Evolutionary conservation across 2,329 filamentous ascomycete genomes (phyloP), one percentile per base, ranked within the genome.

Genomic region (Pseudocercospora cruenta): DNA sequence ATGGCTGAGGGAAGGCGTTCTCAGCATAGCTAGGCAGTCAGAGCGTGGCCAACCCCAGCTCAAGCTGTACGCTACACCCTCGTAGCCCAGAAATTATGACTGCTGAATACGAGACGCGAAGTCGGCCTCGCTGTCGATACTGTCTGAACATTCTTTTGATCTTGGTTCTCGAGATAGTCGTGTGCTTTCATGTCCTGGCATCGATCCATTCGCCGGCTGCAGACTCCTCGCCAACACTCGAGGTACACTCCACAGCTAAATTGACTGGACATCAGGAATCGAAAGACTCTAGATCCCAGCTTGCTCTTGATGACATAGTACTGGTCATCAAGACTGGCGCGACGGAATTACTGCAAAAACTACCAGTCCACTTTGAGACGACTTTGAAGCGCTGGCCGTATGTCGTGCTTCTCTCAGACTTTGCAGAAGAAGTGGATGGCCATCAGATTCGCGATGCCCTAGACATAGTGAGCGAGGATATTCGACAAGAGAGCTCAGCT

Each of bases 301-400:
- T 22, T 49, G 45, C 6, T 49, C 59, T 61, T 22, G 16, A 61
- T 2, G 79, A 87, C 69, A 74, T 87, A 62, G 82, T 86, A 67
- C 80, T 88, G 31, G 77, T 87, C 16, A 75, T 88, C 62, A 84
- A 85, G 72, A 88, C 86, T 1, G 86, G 85, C 59, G 85, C 85
- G 16, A 84, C 83, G 14, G 85, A 87, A 69, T 80, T 83, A 2
- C 74, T 78, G 60, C 78, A 82, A 19, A 85, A 85, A 71, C 79
- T 88, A 2, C 83, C 84, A 2, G 74, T 82, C 4, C 85, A 86
- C 70, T 82, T 86, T 67, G 10, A 49, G 14, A 86, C 82, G 66
- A 82, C 84, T 43, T 84, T 85, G 59, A 80, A 81, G n/a, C 86
- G 82, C 74, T 82, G 85, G n/a, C 62, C 70, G 19, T 71, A 76